Conservation (phyloP, 345 rosid species). For the Eucalyptus tenuipes region DNA sequence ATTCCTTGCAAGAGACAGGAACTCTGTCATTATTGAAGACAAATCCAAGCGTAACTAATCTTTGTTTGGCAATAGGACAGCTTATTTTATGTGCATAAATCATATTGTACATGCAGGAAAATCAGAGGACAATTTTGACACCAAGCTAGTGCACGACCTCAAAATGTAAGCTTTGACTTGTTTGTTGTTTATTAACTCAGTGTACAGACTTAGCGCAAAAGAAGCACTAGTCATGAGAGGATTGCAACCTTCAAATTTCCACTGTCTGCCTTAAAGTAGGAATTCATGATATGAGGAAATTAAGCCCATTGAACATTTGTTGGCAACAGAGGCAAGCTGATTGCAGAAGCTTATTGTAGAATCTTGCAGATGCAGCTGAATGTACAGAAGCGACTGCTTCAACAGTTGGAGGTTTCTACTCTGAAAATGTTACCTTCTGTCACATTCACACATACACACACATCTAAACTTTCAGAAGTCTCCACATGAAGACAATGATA, state of each 20-base stretch:
- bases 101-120: neutral
- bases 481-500: neutral
- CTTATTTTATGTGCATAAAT: neutral
- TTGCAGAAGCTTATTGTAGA: neutral
- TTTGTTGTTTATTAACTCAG: neutral
- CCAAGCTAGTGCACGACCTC: neutral
- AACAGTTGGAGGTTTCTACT: constrained; percentile 20
- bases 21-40: neutral
- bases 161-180: neutral
- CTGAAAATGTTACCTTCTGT: neutral
- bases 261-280: neutral
- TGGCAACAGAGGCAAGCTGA: neutral
- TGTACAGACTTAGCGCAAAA: neutral
- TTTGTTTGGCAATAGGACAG: neutral
- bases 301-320: neutral
- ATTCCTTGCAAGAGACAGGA: neutral
- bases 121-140: neutral
- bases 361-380: constrained; percentile 10
- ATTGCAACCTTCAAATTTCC: neutral
- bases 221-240: neutral
- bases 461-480: neutral
- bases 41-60: neutral
- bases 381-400: constrained; percentile 10
- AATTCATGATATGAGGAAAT: neutral
- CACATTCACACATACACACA: neutral